These are phyloP conservation scores for Rhizopogon sp. DNA, from an alignment of 768 basidiomycete species.

Conservation along the genomic window DNA sequence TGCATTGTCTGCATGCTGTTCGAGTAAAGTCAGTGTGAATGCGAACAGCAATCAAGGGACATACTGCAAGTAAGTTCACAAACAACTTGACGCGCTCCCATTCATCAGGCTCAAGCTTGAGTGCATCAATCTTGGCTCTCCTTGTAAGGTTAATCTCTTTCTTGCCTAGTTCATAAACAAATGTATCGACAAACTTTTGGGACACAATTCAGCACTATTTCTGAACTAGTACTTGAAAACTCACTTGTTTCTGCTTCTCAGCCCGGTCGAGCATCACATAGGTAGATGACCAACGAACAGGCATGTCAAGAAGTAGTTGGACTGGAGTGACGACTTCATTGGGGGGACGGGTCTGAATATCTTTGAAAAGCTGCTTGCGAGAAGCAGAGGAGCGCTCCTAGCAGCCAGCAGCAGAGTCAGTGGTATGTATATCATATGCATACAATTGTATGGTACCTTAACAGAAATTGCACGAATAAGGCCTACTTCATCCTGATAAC, in stretches of 20 bases:
- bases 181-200: constrained; percentile 14
- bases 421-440: no score
- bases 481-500: constrained; percentile 17
- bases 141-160: constrained; percentile 14
- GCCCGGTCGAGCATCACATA: constrained; percentile 16
- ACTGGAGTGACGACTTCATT: no score
- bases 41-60: not conserved
- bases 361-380: no score
- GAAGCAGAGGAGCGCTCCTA: no score
- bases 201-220: no score
- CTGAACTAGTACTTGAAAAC: not conserved
- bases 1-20: constrained; percentile 22
- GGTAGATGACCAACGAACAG: constrained; percentile 31
- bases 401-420: no score
- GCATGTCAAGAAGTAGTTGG: no score
- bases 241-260: constrained; percentile 11
- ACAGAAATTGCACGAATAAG: constrained; percentile 18
- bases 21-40: not conserved
- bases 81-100: constrained; percentile 18
- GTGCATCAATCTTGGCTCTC: constrained; percentile 6
- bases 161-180: constrained; percentile 17
- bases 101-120: constrained; percentile 11
- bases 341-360: no score
- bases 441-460: constrained; percentile 12
- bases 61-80: constrained; percentile 14